A percentile compares a stretch with the other conserved stretches of the same genome.
phyloP scores from a whole-genome alignment of 768 basidiomycete genomes.

The Serendipita indica region DNA sequence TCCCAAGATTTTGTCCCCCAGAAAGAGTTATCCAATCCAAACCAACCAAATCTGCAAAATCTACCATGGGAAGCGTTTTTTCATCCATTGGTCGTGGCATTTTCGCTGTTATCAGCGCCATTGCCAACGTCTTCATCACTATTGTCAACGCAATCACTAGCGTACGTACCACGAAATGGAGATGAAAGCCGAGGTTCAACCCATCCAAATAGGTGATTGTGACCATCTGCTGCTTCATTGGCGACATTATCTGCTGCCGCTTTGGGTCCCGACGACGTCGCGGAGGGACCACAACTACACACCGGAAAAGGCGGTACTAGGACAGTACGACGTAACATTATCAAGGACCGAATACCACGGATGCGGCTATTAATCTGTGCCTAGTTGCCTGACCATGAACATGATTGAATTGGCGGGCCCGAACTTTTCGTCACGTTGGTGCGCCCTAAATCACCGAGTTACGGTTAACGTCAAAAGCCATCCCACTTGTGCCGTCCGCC shows the following conservation, averaged over 20 bases:
- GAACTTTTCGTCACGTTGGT: too few relatives aligned
- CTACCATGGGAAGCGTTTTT: constrained; percentile 15
- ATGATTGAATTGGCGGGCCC: too few relatives aligned
- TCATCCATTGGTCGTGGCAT: constrained; percentile 17
- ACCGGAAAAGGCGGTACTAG: not conserved
- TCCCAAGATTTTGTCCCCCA: too few relatives aligned
- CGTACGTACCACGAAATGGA: too few relatives aligned
- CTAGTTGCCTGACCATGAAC: too few relatives aligned
- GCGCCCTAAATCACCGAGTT: too few relatives aligned
- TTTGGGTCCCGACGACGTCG: not conserved
- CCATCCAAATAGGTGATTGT: constrained; percentile 7
- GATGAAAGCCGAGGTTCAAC: too few relatives aligned
- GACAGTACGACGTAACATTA: too few relatives aligned
- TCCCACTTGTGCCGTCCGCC: too few relatives aligned
- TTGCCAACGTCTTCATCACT: constrained; percentile 13
- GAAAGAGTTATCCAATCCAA: too few relatives aligned
- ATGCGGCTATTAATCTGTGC: not conserved
- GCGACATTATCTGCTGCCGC: constrained; percentile 9
- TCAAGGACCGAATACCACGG: not conserved
- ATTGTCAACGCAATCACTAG: constrained; percentile 5
- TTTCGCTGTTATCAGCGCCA: constrained; percentile 16
- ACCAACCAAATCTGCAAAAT: not conserved
- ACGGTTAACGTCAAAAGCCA: too few relatives aligned
- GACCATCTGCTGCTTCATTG: constrained; percentile 9
- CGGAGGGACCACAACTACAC: not conserved